A percentile compares a stretch with the other conserved stretches of the same genome.
Conservation (phyloP, 495 filamentous ascomycete species). For the Rhypophila decipiens region DNA sequence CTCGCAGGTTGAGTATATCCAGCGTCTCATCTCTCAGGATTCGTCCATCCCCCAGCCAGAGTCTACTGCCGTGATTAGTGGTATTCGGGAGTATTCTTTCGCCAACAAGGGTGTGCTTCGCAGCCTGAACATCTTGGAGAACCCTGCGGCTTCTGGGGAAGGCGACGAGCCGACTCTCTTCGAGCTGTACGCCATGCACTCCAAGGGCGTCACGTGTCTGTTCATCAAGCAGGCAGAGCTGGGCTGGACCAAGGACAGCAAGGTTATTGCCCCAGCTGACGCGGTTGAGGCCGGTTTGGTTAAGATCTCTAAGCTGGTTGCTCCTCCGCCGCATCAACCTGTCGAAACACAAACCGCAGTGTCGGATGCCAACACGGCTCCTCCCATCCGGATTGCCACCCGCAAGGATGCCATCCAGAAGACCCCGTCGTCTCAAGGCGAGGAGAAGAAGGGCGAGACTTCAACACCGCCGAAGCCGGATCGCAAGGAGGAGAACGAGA, state of each 20-base stretch:
- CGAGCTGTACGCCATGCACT: conserved; percentile 96
- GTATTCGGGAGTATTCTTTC: conserved; percentile 89
- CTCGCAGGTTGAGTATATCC: conserved; percentile 81
- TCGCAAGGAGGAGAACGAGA: conserved; percentile 34
- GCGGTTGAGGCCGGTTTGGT: conserved; percentile 59
- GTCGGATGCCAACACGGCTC: conserved; percentile 8
- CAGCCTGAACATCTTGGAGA: conserved; percentile 79
- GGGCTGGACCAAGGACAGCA: conserved; percentile 82
- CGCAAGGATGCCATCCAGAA: conserved; percentile 37
- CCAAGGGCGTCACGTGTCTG: conserved; percentile 83
- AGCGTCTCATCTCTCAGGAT: conserved; percentile 67
- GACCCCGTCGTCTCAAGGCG: conserved; percentile 21
- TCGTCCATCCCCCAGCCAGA: conserved; percentile 71
- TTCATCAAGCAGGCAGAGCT: conserved; percentile 80
- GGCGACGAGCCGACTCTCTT: conserved; percentile 60
- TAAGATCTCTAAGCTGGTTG: conserved; percentile 41
- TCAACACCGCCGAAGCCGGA: conserved; percentile 28
- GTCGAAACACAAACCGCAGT: conserved; percentile 17
- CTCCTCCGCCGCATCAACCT: conserved; percentile 27
- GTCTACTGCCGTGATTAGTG: conserved; percentile 92
- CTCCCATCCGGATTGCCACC: conserved; percentile 31
- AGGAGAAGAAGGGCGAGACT: conserved; percentile 25
- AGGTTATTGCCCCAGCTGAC: conserved; percentile 68
- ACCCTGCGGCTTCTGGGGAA: conserved; percentile 46
- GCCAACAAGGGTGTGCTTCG: conserved; percentile 79